Conservation (phyloP, 495 filamentous ascomycete genomes). For the Usnea hakonensis region DNA sequence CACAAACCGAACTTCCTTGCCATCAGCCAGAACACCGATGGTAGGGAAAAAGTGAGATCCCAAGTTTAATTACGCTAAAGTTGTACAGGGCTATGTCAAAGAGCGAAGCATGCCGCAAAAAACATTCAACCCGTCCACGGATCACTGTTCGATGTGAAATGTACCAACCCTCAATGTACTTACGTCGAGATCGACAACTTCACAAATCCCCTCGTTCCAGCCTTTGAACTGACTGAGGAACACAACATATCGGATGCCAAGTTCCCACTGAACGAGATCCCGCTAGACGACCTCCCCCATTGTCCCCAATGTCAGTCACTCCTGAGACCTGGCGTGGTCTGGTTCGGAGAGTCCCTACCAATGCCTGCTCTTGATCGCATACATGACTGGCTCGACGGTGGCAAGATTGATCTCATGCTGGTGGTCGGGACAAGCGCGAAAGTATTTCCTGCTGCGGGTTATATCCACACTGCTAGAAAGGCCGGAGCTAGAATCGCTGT, state of each 20-base stretch:
- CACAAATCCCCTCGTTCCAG: constrained; percentile 66
- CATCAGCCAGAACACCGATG: constrained; percentile 74
- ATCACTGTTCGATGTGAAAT: constrained; percentile 68
- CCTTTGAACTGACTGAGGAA: constrained; percentile 42
- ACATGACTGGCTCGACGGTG: constrained; percentile 51
- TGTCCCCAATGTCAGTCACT: constrained; percentile 66
- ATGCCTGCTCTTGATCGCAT: constrained; percentile 46
- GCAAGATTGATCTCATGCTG: constrained; percentile 63
- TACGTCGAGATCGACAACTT: constrained; percentile 57
- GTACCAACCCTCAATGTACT: constrained; percentile 53
- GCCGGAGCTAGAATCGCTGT: constrained; percentile 66
- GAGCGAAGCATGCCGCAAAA: constrained; percentile 56
- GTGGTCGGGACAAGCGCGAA: constrained; percentile 73
- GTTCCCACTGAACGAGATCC: constrained; percentile 42
- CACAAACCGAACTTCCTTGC: constrained; percentile 57
- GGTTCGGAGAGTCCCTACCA: constrained; percentile 73
- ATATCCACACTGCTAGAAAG: constrained; percentile 50
- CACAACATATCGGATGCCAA: constrained; percentile 51
- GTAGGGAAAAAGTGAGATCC: constrained; percentile 28
- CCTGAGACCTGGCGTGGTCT: constrained; percentile 74
- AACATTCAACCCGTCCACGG: constrained; percentile 70
- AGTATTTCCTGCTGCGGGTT: constrained; percentile 69
- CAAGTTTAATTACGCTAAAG: background rate
- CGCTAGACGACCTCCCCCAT: constrained; percentile 50
- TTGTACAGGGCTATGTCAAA: constrained; percentile 54